phyloP scores from a whole-genome alignment of 2,329 filamentous ascomycete species.

The Cercospora sp. region DNA sequence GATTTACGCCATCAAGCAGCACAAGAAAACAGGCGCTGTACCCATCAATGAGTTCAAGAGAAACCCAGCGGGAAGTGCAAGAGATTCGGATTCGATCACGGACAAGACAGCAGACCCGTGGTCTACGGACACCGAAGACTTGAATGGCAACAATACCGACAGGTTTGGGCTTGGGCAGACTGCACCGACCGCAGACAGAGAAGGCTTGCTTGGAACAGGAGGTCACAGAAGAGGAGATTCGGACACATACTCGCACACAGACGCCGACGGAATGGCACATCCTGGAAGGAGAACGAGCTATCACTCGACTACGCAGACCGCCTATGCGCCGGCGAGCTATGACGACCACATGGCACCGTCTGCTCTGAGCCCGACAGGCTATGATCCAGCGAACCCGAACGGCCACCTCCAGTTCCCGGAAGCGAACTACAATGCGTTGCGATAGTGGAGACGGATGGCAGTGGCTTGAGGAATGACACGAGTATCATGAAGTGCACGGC shows the following conservation, averaged over 20 bases:
- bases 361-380: conserved; percentile 25
- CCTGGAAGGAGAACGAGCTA: conserved; percentile 25
- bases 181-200: conserved; percentile 14
- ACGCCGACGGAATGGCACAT: conserved; percentile 21
- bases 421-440: conserved; percentile 28
- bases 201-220: conserved; percentile 21
- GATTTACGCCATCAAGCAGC: conserved; percentile 56
- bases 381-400: conserved; percentile 17
- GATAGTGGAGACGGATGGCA: neutral
- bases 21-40: conserved; percentile 57
- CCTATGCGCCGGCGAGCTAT: conserved; percentile 18
- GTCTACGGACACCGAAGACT: conserved; percentile 46
- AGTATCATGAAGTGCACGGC: conserved; percentile 3
- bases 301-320: conserved; percentile 15
- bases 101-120: conserved; percentile 50
- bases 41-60: conserved; percentile 43
- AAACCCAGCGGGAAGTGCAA: conserved; percentile 39
- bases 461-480: neutral
- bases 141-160: conserved; percentile 25
- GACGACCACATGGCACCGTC: conserved; percentile 24
- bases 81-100: conserved; percentile 19
- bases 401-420: conserved; percentile 28
- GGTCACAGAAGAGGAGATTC: conserved; percentile 15
- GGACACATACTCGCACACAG: conserved; percentile 13
- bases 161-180: conserved; percentile 19